Evolutionary conservation across 352 stramenopile genomes (phyloP), one percentile per base, ranked within the genome.

Genomic region (Phytopythium delawarense): DNA sequence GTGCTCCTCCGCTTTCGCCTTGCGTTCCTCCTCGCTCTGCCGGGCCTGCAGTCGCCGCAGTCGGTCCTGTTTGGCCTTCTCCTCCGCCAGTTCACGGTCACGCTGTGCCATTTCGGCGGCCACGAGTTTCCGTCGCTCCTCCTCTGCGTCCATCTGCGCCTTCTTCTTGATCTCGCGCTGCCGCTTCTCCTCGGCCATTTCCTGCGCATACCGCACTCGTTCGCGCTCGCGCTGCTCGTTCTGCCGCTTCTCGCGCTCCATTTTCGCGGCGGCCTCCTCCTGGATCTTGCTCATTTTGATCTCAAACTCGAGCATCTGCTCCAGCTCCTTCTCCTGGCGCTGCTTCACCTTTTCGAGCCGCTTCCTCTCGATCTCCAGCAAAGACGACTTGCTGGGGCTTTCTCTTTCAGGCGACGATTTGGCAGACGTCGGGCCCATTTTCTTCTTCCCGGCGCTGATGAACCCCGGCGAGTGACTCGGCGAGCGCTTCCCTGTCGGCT

Each of bases 241-340:
- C 23, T 89, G 64, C 3, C 81, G 71, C 16, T 75, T 74, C 61
- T 94, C 82, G 4, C 82, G 78, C 61, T 94, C 74, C 52, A 87
- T 64, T 35, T 88, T 92, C 15, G 82, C 77, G 23, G 71, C 71
- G 2, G 82, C 85, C 58, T 90, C 79, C 58, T 94, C 75, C 57
- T 96, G 87, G 20, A 95, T 71, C 49, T 81, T 77, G 66, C 78
- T 91, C 86, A 94, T 92, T 62, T 96, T 96, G 59, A 96, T 89
- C 66, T 97, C 89, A 57, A 95, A 97, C 46, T 91, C 79, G n/a
- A 97, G 77, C 84, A 97, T 94, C 78, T 97, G 89, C 57, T 94
- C 87, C 0, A 97, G 67, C 53, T 94, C 85, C 1, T 81, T 80
- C 57, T 96, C 81, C 68, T 94, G 84, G 3, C 84, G 79, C 15